Percentiles rank a stretch among this genome's conserved stretches.
These are phyloP conservation scores for Penicillium sp. DNA, from an alignment of 2,329 filamentous ascomycete species.

Conservation along the genomic window DNA sequence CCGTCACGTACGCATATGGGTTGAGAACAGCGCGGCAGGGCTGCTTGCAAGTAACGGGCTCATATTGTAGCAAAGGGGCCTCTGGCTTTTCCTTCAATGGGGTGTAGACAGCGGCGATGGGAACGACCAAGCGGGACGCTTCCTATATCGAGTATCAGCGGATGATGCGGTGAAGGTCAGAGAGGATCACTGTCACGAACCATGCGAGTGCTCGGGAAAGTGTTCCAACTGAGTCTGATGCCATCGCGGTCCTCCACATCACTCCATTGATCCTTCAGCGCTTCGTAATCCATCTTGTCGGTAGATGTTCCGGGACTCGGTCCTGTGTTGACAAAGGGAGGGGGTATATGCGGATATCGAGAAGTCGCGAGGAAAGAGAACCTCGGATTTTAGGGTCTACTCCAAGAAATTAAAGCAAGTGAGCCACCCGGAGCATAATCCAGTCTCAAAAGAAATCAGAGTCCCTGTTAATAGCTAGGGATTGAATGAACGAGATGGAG, in stretches of 20 bases:
- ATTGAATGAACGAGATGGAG: slow-evolving; percentile 31
- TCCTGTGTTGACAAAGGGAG: slow-evolving; percentile 28
- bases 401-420: slow-evolving; percentile 24
- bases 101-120: slow-evolving; percentile 93
- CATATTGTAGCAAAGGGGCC: slow-evolving; percentile 86
- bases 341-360: slow-evolving; percentile 20
- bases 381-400: slow-evolving; percentile 18
- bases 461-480: slow-evolving; percentile 31
- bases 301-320: slow-evolving; percentile 23
- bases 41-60: slow-evolving; percentile 94
- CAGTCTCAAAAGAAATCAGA: slow-evolving; percentile 25
- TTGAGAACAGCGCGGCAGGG: slow-evolving; percentile 95
- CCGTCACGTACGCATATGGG: slow-evolving; percentile 76
- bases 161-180: slow-evolving; percentile 16
- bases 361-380: slow-evolving; percentile 19
- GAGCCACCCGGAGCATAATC: slow-evolving; percentile 34
- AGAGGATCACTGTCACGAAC: slow-evolving; percentile 50
- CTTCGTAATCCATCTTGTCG: slow-evolving; percentile 80
- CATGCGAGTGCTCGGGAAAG: slow-evolving; percentile 97
- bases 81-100: slow-evolving; percentile 90
- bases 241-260: slow-evolving; percentile 97
- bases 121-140: slow-evolving; percentile 90
- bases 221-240: slow-evolving; percentile 96
- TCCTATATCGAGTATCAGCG: slow-evolving; percentile 59
- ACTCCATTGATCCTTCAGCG: slow-evolving; percentile 92